Conservation (phyloP, 2,329 filamentous ascomycete genomes). For the Leptodontidium sp. region DNA sequence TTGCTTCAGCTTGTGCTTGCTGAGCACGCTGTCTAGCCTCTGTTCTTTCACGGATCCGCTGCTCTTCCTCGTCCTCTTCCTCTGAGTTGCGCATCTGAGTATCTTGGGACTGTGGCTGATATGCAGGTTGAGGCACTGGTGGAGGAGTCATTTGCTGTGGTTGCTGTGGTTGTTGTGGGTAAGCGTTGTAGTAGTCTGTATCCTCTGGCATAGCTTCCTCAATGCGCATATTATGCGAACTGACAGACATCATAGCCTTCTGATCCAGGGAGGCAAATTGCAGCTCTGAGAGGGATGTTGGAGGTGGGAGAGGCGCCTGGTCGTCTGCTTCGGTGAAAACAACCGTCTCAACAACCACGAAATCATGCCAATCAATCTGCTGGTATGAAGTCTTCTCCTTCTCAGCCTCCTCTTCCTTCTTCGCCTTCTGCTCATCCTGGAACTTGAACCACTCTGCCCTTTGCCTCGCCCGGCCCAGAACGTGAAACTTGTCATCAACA, state of each 20-base stretch:
- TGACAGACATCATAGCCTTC: constrained; percentile 88
- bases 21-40: constrained; percentile 71
- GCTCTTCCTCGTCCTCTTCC: constrained; percentile 69
- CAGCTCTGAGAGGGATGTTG: constrained; percentile 87
- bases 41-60: constrained; percentile 68
- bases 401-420: constrained; percentile 88
- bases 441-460: constrained; percentile 88
- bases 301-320: constrained; percentile 83
- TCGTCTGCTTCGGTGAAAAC: constrained; percentile 91
- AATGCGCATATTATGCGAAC: constrained; percentile 78
- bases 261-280: constrained; percentile 95
- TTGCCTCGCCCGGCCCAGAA: constrained; percentile 82
- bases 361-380: constrained; percentile 98
- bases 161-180: constrained; percentile 49
- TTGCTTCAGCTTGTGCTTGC: constrained; percentile 80
- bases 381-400: constrained; percentile 79
- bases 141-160: constrained; percentile 51
- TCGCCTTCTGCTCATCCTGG: constrained; percentile 84
- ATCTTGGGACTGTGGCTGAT: constrained; percentile 47
- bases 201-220: constrained; percentile 94
- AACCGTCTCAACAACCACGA: constrained; percentile 94
- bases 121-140: constrained; percentile 49
- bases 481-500: constrained; percentile 78
- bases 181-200: constrained; percentile 65
- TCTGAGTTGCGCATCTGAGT: constrained; percentile 43